A percentile compares a stretch with the other conserved stretches of the same genome.
phyloP scores from a whole-genome alignment of 306 rosid genomes.

The Malus sylvestris region DNA sequence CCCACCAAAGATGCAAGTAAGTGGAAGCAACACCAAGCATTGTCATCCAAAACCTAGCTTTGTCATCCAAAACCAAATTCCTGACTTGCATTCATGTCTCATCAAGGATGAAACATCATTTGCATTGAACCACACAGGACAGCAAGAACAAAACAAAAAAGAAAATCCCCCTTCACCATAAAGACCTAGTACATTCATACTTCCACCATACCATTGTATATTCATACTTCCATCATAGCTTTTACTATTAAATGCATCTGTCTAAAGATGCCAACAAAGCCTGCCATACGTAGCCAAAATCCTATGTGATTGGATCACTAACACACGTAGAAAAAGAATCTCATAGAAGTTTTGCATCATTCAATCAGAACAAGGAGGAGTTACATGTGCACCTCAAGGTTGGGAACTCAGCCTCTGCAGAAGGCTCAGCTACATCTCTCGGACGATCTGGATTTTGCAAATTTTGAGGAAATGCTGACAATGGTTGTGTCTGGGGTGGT shows the following conservation, averaged over 20 bases:
- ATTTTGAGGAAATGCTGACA: slow-evolving; percentile 72
- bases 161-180: background rate
- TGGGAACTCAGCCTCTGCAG: slow-evolving; percentile 78
- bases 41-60: background rate
- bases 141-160: background rate
- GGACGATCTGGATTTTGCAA: slow-evolving; percentile 39
- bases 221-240: background rate
- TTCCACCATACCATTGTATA: background rate
- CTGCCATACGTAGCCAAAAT: slow-evolving; percentile 5
- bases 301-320: slow-evolving; percentile 6
- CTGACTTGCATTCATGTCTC: background rate
- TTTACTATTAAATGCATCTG: background rate
- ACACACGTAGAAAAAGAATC: background rate
- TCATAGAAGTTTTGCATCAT: background rate
- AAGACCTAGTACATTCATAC: background rate
- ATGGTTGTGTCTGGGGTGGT: slow-evolving; percentile 86
- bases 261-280: slow-evolving; percentile 3
- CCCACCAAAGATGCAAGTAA: background rate
- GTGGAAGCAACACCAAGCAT: background rate
- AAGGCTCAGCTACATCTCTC: slow-evolving; percentile 59
- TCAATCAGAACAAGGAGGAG: slow-evolving; percentile 9
- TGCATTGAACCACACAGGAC: background rate
- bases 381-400: slow-evolving; percentile 56
- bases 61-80: background rate
- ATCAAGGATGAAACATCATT: background rate